Evolutionary conservation across 2,329 filamentous ascomycete species (phyloP), one percentile per base, ranked within the genome.

Genomic region (Penicillium sp.): DNA sequence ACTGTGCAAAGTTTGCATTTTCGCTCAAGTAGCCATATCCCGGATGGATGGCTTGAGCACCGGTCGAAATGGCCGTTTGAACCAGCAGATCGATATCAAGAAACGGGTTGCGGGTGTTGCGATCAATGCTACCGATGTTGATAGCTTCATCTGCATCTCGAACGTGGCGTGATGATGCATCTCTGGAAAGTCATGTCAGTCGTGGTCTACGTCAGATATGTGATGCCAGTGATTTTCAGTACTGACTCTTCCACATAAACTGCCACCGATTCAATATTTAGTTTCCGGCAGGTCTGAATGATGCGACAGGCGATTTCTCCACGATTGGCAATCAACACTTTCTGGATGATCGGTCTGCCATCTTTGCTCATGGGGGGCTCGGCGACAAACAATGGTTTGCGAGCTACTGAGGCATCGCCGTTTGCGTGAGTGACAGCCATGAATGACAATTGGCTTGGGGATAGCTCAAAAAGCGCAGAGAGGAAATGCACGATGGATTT

Each of bases 21-120:
- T 75, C 72, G 29, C 63, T 66, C 11, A 74, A 59, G 50, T 65
- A 73, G 31, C 72, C 71, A 58, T 74, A 74, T 8, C 72, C 71
- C 1, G 72, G 71, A 47, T 67, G 64, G 5, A 74, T 57, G 3
- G 71, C 68, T 21, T 73, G 60, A 1, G 63, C 67, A 3, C 57
- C 51, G 1, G 46, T 55, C 14, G 39, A 34, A 7, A 49, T 8
- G 3, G 47, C 47, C 7, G 66, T 60, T 47, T 68, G 61, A 39
- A 68, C 62, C 16, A 49, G 47, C 4, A 49, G 6, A 8, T 49
- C 39, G 18, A 49, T 49, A 18, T 49, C 39, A 5, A 49, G 47
- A 16, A 49, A 49, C 2, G 65, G 64, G 36, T 66, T 67, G 3
- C 52, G 47, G 5, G 22, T 43, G 22, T 50, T 47, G 18, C 46